Conservation (phyloP, 1,139 yeast species). For the Pichia sp. region DNA sequence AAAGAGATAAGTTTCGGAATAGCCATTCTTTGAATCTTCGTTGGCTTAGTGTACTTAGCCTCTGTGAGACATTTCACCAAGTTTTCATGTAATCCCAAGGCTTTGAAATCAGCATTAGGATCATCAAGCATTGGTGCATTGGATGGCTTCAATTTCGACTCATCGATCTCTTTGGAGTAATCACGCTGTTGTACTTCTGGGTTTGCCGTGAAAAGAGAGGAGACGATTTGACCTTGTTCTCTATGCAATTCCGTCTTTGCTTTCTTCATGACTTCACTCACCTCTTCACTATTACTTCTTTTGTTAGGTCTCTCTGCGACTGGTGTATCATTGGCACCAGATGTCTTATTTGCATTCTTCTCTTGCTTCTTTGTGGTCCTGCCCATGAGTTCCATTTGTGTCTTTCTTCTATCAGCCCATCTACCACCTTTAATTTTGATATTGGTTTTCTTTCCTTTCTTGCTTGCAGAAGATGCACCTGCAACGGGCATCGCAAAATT, state of each 20-base stretch:
- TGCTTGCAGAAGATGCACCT: conserved; percentile 10
- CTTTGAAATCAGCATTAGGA: conserved; percentile 48
- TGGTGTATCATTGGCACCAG: conserved; percentile 13
- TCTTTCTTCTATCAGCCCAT: conserved; percentile 73
- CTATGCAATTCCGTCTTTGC: conserved; percentile 20
- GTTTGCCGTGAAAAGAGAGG: conserved; percentile 81
- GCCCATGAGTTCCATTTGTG: conserved; percentile 42
- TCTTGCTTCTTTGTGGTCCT: conserved; percentile 27
- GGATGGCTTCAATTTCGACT: conserved; percentile 48
- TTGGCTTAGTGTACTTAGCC: conserved; percentile 63
- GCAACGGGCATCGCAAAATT: conserved; percentile 44
- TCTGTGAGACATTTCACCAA: conserved; percentile 52
- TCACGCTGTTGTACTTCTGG: conserved; percentile 34
- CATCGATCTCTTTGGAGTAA: conserved; percentile 27
- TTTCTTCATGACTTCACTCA: not conserved
- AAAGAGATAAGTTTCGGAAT: conserved; percentile 50
- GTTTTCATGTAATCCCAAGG: conserved; percentile 57
- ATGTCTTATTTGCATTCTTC: conserved; percentile 1
- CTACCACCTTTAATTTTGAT: conserved; percentile 58
- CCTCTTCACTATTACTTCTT: not conserved
- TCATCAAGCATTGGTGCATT: conserved; percentile 79
- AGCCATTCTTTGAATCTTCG: conserved; percentile 77
- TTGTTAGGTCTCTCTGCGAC: conserved; percentile 3
- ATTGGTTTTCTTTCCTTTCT: conserved; percentile 12
- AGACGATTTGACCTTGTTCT: conserved; percentile 48